A percentile compares a stretch with the other conserved stretches of the same genome.
Conservation (phyloP, 106 monocot genomes). For the Hemerocallis citrina region DNA sequence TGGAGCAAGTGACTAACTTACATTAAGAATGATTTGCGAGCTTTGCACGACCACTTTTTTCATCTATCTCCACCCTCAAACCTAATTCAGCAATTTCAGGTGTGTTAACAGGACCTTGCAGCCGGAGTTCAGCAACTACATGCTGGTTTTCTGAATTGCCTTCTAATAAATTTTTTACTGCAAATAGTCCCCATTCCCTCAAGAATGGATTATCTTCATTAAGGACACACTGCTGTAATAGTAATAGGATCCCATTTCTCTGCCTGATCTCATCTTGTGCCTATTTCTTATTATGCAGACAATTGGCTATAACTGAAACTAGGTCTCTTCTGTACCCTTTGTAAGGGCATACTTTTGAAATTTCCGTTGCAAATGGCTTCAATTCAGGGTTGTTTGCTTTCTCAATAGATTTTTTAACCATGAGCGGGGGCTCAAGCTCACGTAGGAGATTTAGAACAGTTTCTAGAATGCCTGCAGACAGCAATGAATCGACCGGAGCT, state of each 20-base stretch:
- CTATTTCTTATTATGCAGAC: conserved; percentile 39
- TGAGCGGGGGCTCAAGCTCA: conserved; percentile 67
- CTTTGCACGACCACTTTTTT: conserved; percentile 39
- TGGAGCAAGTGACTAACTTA: background rate
- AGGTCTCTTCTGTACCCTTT: conserved; percentile 81
- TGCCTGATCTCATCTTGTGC: conserved; percentile 78
- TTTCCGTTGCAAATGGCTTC: background rate
- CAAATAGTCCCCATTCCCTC: conserved; percentile 84
- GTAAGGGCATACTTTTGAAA: conserved; percentile 56
- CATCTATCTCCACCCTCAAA: conserved; percentile 62
- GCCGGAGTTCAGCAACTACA: conserved; percentile 48
- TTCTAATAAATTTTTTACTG: conserved; percentile 59
- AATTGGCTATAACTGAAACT: conserved; percentile 66
- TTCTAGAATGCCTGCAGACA: conserved; percentile 41
- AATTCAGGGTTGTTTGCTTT: background rate
- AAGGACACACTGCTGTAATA: conserved; percentile 81
- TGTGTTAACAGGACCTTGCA: conserved; percentile 50
- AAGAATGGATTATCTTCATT: conserved; percentile 84
- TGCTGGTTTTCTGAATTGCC: conserved; percentile 75
- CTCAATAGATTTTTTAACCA: conserved; percentile 37
- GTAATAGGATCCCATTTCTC: conserved; percentile 42
- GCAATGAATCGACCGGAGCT: conserved; percentile 21
- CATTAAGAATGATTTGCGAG: conserved; percentile 52
- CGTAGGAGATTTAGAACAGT: conserved; percentile 40
- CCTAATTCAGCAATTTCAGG: conserved; percentile 58